Conservation (phyloP, 2,329 filamentous ascomycete species). For the Rhynchosporium secalis region DNA sequence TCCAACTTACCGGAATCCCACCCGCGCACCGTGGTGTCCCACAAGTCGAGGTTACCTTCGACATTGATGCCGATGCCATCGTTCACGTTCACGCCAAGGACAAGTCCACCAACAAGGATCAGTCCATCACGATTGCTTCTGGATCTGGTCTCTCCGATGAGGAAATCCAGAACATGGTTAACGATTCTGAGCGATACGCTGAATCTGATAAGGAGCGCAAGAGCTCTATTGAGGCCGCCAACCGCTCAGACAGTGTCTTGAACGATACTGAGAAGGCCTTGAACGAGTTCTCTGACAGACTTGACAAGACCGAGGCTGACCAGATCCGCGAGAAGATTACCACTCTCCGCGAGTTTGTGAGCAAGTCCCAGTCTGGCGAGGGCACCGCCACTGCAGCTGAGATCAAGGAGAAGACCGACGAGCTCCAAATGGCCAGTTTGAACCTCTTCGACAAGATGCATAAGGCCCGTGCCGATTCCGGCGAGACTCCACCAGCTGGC, state of each 20-base stretch:
- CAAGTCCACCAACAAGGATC: constrained; percentile 99
- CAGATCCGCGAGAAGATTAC: constrained; percentile 92
- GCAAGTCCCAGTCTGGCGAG: constrained; percentile 94
- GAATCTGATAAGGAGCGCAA: constrained; percentile 97
- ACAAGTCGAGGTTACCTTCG: constrained; percentile 96
- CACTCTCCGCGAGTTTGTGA: constrained; percentile 81
- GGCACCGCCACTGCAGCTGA: constrained; percentile 81
- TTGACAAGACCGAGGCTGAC: constrained; percentile 95
- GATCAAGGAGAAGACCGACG: constrained; percentile 98
- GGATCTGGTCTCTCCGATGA: constrained; percentile 93
- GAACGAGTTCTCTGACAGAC: constrained; percentile 92
- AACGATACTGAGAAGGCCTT: constrained; percentile 99
- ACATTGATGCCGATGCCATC: constrained; percentile 97
- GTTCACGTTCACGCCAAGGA: constrained; percentile 98
- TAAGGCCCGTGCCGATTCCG: constrained; percentile 78
- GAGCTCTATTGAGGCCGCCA: constrained; percentile 90
- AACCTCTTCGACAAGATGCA: constrained; percentile 99
- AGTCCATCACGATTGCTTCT: constrained; percentile 98
- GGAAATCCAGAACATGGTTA: constrained; percentile 97
- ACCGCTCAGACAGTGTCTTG: constrained; percentile 92
- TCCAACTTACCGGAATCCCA: constrained; percentile 97
- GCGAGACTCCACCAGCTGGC: constrained; percentile 51
- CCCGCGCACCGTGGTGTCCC: constrained; percentile 95
- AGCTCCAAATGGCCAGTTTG: constrained; percentile 92
- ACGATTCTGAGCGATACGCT: constrained; percentile 95